These are phyloP conservation scores for Didymellaceae sp. DNA, from an alignment of 2,329 filamentous ascomycete species.

Conservation along the genomic window DNA sequence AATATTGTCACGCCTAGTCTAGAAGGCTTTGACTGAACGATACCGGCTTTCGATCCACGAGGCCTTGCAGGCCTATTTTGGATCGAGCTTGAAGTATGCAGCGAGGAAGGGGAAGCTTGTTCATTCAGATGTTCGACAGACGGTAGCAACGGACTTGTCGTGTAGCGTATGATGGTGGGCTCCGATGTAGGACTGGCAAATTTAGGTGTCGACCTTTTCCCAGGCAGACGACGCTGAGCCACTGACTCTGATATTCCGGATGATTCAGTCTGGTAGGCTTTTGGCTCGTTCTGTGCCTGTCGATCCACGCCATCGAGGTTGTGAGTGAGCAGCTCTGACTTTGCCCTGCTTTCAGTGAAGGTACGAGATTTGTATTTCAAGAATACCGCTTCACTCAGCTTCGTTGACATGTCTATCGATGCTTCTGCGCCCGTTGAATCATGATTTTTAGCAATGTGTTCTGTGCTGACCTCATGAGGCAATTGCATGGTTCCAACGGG, in stretches of 20 bases:
- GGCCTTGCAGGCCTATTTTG: background rate
- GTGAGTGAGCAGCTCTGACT: no score
- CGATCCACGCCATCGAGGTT: no score
- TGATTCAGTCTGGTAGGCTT: no score
- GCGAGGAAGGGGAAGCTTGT: background rate
- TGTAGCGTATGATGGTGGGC: background rate
- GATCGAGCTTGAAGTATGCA: background rate
- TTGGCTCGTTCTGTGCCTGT: no score
- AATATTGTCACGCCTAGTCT: background rate
- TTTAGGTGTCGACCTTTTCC: background rate
- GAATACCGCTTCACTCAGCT: no score
- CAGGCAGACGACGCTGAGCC: background rate
- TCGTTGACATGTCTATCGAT: background rate
- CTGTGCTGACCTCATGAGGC: slow-evolving; percentile 20
- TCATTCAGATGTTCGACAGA: background rate
- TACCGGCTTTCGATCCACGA: background rate
- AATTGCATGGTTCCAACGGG: slow-evolving; percentile 36
- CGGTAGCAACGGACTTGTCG: background rate
- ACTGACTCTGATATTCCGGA: background rate
- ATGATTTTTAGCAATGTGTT: background rate
- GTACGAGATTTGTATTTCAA: background rate
- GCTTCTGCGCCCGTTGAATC: background rate
- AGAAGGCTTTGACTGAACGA: background rate
- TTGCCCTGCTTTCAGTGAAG: no score
- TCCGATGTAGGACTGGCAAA: background rate